Base-by-base conservation (phyloP, 148 eudicot genomes). In the Arctostaphylos glauca region DNA sequence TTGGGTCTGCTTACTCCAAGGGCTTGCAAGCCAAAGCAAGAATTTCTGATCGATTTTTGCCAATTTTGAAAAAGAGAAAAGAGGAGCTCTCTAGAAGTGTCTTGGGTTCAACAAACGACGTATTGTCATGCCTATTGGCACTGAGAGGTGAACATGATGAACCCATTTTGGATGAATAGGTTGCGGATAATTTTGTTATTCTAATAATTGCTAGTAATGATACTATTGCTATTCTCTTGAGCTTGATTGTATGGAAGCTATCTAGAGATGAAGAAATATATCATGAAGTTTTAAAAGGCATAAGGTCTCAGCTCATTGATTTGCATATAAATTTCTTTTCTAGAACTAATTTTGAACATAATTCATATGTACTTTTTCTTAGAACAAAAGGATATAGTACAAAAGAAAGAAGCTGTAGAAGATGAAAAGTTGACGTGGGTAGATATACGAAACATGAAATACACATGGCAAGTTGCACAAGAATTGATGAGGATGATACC, bases 381-480 rank as follows among this genome's bases (percentile, higher is more conserved):
- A 38, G 47, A 7, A n/a, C 52, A 14, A 4, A 25, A 12, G 43
- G 8, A 10, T 52, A 72, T 73, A 81, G 43, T 72, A 8, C 77
- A 59, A 56, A 73, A 4, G 7, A 66, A 18, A n/a, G 55, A 41
- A 77, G 83, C 18, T 9, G 74, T 6, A 81, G 49, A 15, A 46
- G 82, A 54, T 13, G 70, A 46, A 54, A 73, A 31, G 50, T 6
- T 81, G 12, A 58, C 64, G 44, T 81, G 83, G 83, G 54, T 18
- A 38, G 83, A 71, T 0, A 43, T 81, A 55, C 83, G 71, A 71
- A 71, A 5, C 47, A 81, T 81, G 83, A 81, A 81, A 49, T 81
- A 81, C 25, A 81, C 83, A 81, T 81, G 83, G 83, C 72, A 76
- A 54, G 83, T 81, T 47, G 66, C 52, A 14, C 83, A 81, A 81